Conservation (phyloP, 2,329 filamentous ascomycete species). For the Zelopaecilomyces penicillatus region DNA sequence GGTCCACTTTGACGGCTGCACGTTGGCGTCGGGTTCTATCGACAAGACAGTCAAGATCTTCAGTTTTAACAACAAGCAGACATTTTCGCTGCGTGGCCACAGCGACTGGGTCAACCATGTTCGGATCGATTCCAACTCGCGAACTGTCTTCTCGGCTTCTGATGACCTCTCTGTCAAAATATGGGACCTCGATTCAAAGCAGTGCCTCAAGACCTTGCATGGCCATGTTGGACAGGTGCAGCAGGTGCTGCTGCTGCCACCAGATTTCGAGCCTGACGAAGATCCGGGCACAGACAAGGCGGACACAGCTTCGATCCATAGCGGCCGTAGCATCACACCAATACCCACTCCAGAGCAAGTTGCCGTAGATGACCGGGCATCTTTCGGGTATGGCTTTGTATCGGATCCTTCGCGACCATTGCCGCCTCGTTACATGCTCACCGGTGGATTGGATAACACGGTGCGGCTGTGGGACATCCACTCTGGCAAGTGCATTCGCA, state of each 20-base stretch:
- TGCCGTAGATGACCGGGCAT: conserved; percentile 37
- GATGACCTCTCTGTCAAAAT: conserved; percentile 88
- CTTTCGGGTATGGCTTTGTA: conserved; percentile 56
- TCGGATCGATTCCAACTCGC: conserved; percentile 69
- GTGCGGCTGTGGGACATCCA: conserved; percentile 88
- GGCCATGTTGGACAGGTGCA: conserved; percentile 95
- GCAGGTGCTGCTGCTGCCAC: conserved; percentile 74
- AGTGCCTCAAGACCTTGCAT: conserved; percentile 68
- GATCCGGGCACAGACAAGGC: conserved; percentile 37
- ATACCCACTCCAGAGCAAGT: conserved; percentile 21
- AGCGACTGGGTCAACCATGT: conserved; percentile 97
- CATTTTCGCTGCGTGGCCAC: conserved; percentile 74
- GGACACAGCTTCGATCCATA: conserved; percentile 43
- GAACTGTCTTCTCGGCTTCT: conserved; percentile 84
- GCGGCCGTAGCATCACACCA: conserved; percentile 32
- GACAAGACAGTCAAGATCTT: conserved; percentile 88
- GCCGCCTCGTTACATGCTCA: conserved; percentile 86
- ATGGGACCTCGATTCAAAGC: conserved; percentile 83
- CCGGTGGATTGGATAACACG: conserved; percentile 82
- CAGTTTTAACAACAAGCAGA: conserved; percentile 79
- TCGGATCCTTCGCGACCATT: conserved; percentile 54
- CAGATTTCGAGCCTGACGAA: conserved; percentile 84
- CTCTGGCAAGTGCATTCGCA: conserved; percentile 73
- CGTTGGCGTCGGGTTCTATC: conserved; percentile 80
- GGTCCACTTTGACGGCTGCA: conserved; percentile 76